Evolutionary conservation across 768 basidiomycete genomes (phyloP).

Genomic region (Punctularia strigosozonata): DNA sequence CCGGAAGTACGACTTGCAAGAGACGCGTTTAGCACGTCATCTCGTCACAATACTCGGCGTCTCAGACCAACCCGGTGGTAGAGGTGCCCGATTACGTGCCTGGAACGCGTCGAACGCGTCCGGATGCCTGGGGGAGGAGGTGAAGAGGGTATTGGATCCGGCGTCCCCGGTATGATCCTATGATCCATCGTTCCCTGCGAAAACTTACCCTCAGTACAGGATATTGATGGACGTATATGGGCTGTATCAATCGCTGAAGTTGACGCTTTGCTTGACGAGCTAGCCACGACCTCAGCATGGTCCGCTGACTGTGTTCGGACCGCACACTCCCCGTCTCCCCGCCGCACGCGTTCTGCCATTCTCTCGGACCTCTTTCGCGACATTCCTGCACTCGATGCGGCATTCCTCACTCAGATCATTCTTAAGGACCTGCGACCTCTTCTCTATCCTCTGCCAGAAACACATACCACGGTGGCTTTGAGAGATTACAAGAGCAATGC

Average conservation of each 20-base stretch:
- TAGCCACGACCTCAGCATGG: slow-evolving; percentile 56
- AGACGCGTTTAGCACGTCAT: slow-evolving; percentile 40
- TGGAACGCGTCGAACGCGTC: slow-evolving; percentile 32
- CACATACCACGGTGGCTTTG: slow-evolving; percentile 38
- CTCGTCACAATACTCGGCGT: slow-evolving; percentile 33
- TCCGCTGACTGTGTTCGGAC: slow-evolving; percentile 37
- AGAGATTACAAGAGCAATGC: slow-evolving; percentile 45
- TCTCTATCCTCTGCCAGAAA: slow-evolving; percentile 52
- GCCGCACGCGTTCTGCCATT: slow-evolving; percentile 22
- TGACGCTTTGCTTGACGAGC: slow-evolving; percentile 58
- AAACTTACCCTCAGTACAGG: neutral
- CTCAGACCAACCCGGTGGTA: slow-evolving; percentile 13
- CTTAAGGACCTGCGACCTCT: slow-evolving; percentile 78
- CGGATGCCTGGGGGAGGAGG: slow-evolving; percentile 65
- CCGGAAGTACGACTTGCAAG: slow-evolving; percentile 66
- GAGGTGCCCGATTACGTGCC: slow-evolving; percentile 15
- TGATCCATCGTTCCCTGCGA: neutral
- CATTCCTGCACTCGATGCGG: slow-evolving; percentile 50
- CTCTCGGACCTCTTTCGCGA: slow-evolving; percentile 47
- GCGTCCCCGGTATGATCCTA: slow-evolving; percentile 30
- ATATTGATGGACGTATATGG: slow-evolving; percentile 20
- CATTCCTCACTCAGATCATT: slow-evolving; percentile 76
- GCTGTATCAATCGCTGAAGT: slow-evolving; percentile 35
- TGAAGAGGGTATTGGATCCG: slow-evolving; percentile 32
- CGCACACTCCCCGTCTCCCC: slow-evolving; percentile 19